Evolutionary conservation across 495 filamentous ascomycete genomes (phyloP), one percentile per base, ranked within the genome.

Genomic region (Hapsidospora chrysogenum): DNA sequence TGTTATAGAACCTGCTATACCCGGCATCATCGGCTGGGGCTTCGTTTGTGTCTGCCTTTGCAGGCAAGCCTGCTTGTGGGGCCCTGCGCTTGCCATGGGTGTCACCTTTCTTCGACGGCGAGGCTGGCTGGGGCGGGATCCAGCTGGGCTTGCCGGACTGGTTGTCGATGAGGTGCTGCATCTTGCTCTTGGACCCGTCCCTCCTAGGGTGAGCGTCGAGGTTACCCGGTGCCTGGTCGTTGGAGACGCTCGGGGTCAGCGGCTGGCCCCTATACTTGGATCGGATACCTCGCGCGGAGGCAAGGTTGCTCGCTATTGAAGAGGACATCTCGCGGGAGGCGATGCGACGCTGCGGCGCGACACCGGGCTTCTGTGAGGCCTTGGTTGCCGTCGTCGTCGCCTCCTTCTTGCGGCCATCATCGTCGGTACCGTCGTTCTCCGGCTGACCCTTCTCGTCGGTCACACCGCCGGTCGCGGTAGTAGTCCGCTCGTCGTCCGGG

Each of bases 291-390:
- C 86, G 65, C 4, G 85, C 86, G 2, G 82, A 85, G 0, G 86
- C 86, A 6, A 95, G 60, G 44, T 94, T 92, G 49, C 75, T 94
- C 23, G 84, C 87, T 37, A 94, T 92, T 3, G 85, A 92, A 0
- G 86, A 86, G 4, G 74, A 69, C 21, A 77, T 54, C 35, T 84
- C 83, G 29, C 76, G 72, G 46, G 66, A 35, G 49, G 69, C 44
- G 63, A 59, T 61, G 33, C 58, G 44, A 56, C 77, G 48, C 43
- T 63, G 49, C 51, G 60, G 50, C 50, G 61, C 45, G 6, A 63
- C 49, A 19, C 49, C 61, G 38, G 64, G 66, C 27, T 60, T 58
- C 29, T 55, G 63, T 15, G 41, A 53, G 45, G 39, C 47, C 39
- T 47, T 54, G 42, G 53, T 47, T 42, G 43, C 13, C 30, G 29